A percentile compares a stretch with the other conserved stretches of the same genome.
These are phyloP conservation scores for Codiaeum variegatum DNA, from an alignment of 441 rosid genomes.

Conservation along the genomic window DNA sequence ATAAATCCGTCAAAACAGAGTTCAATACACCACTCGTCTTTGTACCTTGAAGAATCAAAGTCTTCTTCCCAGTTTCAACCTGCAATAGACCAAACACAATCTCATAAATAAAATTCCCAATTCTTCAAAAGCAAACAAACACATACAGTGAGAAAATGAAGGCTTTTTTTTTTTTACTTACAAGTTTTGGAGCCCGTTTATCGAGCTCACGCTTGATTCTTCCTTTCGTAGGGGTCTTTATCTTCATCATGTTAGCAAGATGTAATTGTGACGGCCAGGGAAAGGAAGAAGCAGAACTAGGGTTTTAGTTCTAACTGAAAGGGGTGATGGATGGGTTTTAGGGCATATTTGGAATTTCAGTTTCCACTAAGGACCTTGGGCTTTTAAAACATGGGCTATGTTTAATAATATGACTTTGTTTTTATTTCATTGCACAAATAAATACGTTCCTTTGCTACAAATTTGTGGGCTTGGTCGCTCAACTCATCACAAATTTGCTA, in stretches of 20 bases:
- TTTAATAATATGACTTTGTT: no score
- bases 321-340: background rate
- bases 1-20: slow-evolving; percentile 59
- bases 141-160: background rate
- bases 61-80: slow-evolving; percentile 94
- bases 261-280: background rate
- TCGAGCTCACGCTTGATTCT: slow-evolving; percentile 63
- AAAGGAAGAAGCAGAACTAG: background rate
- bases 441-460: no score
- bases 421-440: no score
- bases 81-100: slow-evolving; percentile 19
- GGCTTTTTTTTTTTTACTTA: slow-evolving; percentile 24
- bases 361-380: background rate
- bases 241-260: slow-evolving; percentile 38
- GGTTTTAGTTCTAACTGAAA: slow-evolving; percentile 6
- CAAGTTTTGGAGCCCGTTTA: slow-evolving; percentile 73
- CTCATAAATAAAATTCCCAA: background rate
- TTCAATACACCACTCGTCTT: slow-evolving; percentile 69
- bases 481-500: no score
- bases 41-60: slow-evolving; percentile 83
- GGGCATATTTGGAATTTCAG: background rate
- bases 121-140: slow-evolving; percentile 6
- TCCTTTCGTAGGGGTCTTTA: slow-evolving; percentile 48
- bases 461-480: no score
- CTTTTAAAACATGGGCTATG: no score